Conservation (phyloP, 2,329 filamentous ascomycete genomes). For the Colletotrichum limetticola region DNA sequence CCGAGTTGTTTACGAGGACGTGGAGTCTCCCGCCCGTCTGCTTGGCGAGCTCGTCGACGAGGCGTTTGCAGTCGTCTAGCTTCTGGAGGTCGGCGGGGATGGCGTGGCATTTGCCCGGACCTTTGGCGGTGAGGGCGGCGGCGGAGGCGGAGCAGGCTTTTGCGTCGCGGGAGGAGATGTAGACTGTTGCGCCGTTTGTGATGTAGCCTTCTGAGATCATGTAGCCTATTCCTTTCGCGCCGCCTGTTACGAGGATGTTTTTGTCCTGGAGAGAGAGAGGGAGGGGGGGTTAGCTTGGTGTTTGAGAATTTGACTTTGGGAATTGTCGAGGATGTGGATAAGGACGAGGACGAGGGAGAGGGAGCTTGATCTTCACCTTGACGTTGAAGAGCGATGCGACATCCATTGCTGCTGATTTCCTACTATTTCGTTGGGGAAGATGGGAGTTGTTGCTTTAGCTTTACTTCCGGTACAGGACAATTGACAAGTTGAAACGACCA, state of each 20-base stretch:
- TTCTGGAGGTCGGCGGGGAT: slow-evolving; percentile 74
- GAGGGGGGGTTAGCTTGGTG: not conserved
- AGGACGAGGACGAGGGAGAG: slow-evolving; percentile 6
- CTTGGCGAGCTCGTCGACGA: slow-evolving; percentile 62
- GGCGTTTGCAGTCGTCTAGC: slow-evolving; percentile 62
- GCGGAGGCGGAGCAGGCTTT: slow-evolving; percentile 66
- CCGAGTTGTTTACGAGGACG: slow-evolving; percentile 74
- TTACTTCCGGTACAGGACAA: not conserved
- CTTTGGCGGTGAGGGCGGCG: slow-evolving; percentile 64
- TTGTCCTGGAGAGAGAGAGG: slow-evolving; percentile 54
- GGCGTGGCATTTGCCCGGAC: slow-evolving; percentile 62
- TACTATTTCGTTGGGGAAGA: not conserved
- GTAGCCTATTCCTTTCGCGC: slow-evolving; percentile 71
- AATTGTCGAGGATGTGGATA: not conserved
- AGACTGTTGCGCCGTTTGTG: slow-evolving; percentile 71
- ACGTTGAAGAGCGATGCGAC: slow-evolving; percentile 65
- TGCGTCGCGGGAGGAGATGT: slow-evolving; percentile 73
- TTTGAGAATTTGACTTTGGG: not conserved
- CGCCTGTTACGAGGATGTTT: slow-evolving; percentile 68
- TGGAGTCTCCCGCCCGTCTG: slow-evolving; percentile 63
- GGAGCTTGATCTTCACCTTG: slow-evolving; percentile 55
- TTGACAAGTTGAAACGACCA: not conserved
- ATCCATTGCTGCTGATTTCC: slow-evolving; percentile 57
- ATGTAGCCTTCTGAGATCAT: slow-evolving; percentile 77
- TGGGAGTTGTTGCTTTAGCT: not conserved